Conservation (phyloP, 768 basidiomycete species). For the Boletus reticuloceps region DNA sequence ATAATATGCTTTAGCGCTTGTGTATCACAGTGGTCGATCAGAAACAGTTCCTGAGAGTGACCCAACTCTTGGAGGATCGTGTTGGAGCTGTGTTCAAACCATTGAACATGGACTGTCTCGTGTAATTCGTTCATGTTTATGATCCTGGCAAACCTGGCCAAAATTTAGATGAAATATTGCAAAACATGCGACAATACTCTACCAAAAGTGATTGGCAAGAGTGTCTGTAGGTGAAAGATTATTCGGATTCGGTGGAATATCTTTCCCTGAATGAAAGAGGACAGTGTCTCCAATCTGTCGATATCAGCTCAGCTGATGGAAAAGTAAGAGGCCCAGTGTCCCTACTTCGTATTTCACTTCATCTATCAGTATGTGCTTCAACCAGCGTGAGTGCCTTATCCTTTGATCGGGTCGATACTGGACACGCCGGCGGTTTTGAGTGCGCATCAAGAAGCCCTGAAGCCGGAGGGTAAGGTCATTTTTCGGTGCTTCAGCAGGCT, state of each 20-base stretch:
- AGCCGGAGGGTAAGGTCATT: slow-evolving; percentile 18
- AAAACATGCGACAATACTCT: neutral
- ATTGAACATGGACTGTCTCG: slow-evolving; percentile 60
- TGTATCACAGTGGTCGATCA: slow-evolving; percentile 52
- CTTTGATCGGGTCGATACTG: slow-evolving; percentile 32
- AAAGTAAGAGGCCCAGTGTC: neutral
- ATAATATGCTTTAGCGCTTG: slow-evolving; percentile 40
- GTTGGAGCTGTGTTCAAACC: slow-evolving; percentile 69
- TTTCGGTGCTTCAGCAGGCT: slow-evolving; percentile 10
- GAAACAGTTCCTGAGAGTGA: slow-evolving; percentile 63
- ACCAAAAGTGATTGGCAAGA: slow-evolving; percentile 68
- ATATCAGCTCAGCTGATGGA: neutral
- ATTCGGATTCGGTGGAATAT: slow-evolving; percentile 33
- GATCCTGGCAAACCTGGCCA: slow-evolving; percentile 65
- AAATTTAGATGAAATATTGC: neutral
- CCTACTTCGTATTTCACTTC: slow-evolving; percentile 43
- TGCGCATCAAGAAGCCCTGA: slow-evolving; percentile 19
- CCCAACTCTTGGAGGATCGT: slow-evolving; percentile 61
- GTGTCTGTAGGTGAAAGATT: slow-evolving; percentile 38
- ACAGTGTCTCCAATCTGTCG: slow-evolving; percentile 63
- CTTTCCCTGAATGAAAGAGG: slow-evolving; percentile 43
- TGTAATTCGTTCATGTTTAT: slow-evolving; percentile 46
- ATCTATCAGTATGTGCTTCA: slow-evolving; percentile 43
- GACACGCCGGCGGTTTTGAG: slow-evolving; percentile 9
- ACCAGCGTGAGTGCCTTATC: slow-evolving; percentile 34